Base-by-base conservation (phyloP, 805 yeast species). In the Saturnispora mendoncae region DNA sequence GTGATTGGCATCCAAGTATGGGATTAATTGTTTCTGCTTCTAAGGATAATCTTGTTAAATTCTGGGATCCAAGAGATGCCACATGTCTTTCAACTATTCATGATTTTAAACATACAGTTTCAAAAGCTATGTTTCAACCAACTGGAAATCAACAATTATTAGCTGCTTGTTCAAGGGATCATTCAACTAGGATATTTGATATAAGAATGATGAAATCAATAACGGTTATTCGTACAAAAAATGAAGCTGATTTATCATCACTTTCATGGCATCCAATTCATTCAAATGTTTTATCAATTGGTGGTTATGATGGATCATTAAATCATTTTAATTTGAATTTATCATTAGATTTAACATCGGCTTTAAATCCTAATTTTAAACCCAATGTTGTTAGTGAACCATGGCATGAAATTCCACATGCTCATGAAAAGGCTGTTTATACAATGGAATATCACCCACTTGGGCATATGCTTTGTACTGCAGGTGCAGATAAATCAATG, bases 191-290 rank as follows among this genome's bases (percentile, higher is more conserved):
- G 43, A 75, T 90, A 2, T 87, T 88, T 58, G 99, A 92, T 58
- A 66, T 92, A 19, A 69, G 98, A 48, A 76, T 80, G 43, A 83
- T 85, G 94, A 76, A 78, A 50, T 88, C 86, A 46, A 58, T 84
- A 30, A 66, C 76, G 40, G 76, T 81, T 4, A 72, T 87, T 27
- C 70, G 88, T 47, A 88, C 90, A 43, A 46, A 50, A 4, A 77
- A 78, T 51, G 94, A 87, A 35, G 74, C 84, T 4, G 97, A 92
- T 56, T 72, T 88, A 33, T 78, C 92, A 43, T 74, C 94, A 32
- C 69, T 92, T 23, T 74, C 86, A 30, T 92, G 98, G 97, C 92
- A 92, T 57, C 97, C 97, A 1, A 66, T 80, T 9, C 95, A 90
- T 56, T 72, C 88, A 3, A 71, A 83, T 1, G 66, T 84, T 58